Conservation (phyloP, 257 asterid species). For the Penstemon barbatus region DNA sequence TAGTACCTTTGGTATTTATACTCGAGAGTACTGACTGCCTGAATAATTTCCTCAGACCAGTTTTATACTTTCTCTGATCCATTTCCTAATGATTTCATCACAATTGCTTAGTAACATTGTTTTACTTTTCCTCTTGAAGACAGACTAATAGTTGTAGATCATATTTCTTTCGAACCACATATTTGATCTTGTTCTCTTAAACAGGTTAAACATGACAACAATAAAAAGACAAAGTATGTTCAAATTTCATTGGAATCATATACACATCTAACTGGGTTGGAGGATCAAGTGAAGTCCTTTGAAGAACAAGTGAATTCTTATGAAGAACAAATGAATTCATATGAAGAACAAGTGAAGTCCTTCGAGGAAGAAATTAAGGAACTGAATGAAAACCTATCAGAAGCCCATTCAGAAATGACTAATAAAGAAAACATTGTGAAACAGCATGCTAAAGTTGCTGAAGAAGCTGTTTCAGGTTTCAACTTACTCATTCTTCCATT, state of each 20-base stretch:
- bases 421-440: constrained; percentile 81
- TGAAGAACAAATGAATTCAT: constrained; percentile 29
- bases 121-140: background rate
- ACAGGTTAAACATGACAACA: constrained; percentile 60
- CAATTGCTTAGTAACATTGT: background rate
- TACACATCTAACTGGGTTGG: constrained; percentile 88
- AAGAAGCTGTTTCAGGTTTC: constrained; percentile 97
- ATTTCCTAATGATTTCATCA: background rate
- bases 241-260: constrained; percentile 94
- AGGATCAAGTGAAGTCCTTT: constrained; percentile 76
- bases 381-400: constrained; percentile 75
- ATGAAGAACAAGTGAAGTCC: constrained; percentile 61
- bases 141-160: background rate
- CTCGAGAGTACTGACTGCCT: constrained; percentile 8
- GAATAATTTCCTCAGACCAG: constrained; percentile 7
- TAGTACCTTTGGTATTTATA: background rate
- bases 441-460: constrained; percentile 97
- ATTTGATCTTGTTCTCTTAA: constrained; percentile 7
- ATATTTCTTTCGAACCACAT: background rate
- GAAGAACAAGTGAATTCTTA: constrained; percentile 35
- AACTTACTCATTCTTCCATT: background rate
- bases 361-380: constrained; percentile 75
- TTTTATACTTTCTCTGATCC: background rate
- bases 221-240: constrained; percentile 80
- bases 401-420: constrained; percentile 68